Evolutionary conservation across 202 grass and related monocot species (phyloP).

Genomic region (Thinopyrum obtusiflorum): DNA sequence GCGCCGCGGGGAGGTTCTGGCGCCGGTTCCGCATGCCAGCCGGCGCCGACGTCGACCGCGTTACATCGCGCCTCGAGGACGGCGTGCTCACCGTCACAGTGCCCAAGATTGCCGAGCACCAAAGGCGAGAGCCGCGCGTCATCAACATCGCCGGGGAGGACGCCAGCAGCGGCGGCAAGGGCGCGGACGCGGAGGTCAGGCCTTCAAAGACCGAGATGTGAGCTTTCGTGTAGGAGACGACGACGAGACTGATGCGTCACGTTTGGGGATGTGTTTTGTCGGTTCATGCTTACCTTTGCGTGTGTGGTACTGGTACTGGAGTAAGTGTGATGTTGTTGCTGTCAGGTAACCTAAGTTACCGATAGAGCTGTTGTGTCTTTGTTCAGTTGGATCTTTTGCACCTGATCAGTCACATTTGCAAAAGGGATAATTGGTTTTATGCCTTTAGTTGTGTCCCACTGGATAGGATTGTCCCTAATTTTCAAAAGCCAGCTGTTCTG

Average conservation of each 20-base stretch:
- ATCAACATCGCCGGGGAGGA: constrained; percentile 37
- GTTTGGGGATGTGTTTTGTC: neutral
- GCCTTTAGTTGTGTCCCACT: too few relatives aligned
- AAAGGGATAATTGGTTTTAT: too few relatives aligned
- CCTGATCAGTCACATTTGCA: too few relatives aligned
- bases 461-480: too few relatives aligned
- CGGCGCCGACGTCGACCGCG: constrained; percentile 29
- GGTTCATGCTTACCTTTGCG: neutral
- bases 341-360: too few relatives aligned
- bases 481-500: too few relatives aligned
- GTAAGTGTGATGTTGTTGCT: too few relatives aligned
- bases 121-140: constrained; percentile 40
- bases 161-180: neutral
- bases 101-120: constrained; percentile 42
- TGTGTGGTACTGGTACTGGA: too few relatives aligned
- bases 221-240: neutral
- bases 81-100: constrained; percentile 55
- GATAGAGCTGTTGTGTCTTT: too few relatives aligned
- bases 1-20: constrained; percentile 33
- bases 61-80: constrained; percentile 28
- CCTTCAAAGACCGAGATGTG: constrained; percentile 33
- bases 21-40: constrained; percentile 43
- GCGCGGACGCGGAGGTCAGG: constrained; percentile 31
- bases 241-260: neutral
- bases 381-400: too few relatives aligned